A percentile compares a stretch with the other conserved stretches of the same genome.
Evolutionary conservation across 176 grass and related monocot genomes (phyloP).

Genomic region (barley (Hordeum vulgare)): DNA sequence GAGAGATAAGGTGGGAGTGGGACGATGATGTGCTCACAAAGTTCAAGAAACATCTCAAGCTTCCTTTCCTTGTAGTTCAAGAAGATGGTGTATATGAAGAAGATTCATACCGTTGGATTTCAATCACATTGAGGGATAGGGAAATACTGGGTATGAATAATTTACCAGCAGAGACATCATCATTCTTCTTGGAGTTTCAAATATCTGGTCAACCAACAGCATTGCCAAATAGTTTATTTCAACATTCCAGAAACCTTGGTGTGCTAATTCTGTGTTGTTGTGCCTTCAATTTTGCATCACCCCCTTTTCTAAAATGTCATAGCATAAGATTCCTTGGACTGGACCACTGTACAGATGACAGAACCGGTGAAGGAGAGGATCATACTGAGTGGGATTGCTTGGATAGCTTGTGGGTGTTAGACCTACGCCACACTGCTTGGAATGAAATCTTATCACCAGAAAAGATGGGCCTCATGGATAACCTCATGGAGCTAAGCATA

Average conservation of each 20-base stretch:
- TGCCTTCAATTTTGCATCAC: not conserved
- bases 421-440: not conserved
- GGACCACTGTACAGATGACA: not conserved
- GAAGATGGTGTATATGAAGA: no score
- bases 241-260: not conserved
- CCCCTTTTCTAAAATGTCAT: not conserved
- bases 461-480: not conserved
- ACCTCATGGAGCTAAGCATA: not conserved
- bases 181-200: not conserved
- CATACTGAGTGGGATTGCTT: not conserved
- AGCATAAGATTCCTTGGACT: not conserved
- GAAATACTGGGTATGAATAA: not conserved
- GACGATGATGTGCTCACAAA: no score
- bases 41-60: not conserved
- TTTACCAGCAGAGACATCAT: not conserved
- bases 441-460: not conserved
- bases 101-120: no score
- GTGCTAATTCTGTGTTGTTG: not conserved
- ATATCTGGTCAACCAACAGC: not conserved
- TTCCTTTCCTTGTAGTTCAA: not conserved
- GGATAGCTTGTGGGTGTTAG: not conserved
- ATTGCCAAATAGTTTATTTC: not conserved
- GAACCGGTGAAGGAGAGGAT: not conserved
- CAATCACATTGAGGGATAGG: not conserved
- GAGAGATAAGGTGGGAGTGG: not conserved